phyloP scores from a whole-genome alignment of 306 rosid genomes.

The Pyrus communis region DNA sequence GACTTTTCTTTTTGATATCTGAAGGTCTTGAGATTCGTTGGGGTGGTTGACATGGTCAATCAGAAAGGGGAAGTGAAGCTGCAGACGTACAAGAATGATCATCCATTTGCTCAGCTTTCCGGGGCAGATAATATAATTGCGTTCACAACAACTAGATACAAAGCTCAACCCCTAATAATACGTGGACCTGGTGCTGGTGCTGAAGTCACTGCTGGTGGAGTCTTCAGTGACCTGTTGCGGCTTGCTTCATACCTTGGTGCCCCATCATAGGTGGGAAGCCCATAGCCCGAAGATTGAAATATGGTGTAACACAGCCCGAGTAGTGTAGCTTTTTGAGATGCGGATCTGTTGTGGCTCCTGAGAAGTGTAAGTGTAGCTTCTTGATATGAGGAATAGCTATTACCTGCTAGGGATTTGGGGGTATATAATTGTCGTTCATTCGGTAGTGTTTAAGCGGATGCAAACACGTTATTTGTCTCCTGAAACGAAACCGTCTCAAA shows the following conservation, averaged over 20 bases:
- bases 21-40: constrained; percentile 93
- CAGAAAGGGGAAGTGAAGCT: constrained; percentile 66
- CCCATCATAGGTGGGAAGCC: constrained; percentile 49
- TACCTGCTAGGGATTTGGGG: too few relatives aligned
- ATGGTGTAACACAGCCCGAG: neutral
- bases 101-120: constrained; percentile 91
- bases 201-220: constrained; percentile 96
- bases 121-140: constrained; percentile 96
- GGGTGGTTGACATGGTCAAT: constrained; percentile 79
- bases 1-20: constrained; percentile 22
- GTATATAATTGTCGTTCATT: too few relatives aligned
- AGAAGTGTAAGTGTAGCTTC: neutral
- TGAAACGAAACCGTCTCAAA: neutral
- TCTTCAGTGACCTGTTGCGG: constrained; percentile 83
- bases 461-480: neutral
- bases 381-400: neutral
- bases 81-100: constrained; percentile 75
- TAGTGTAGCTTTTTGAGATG: neutral
- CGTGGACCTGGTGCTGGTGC: constrained; percentile 99
- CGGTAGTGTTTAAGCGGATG: too few relatives aligned
- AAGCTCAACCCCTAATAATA: constrained; percentile 74
- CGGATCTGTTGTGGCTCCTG: neutral
- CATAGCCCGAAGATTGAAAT: neutral
- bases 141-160: constrained; percentile 77
- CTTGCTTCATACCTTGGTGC: constrained; percentile 99